Conservation (phyloP, 352 stramenopile species). For the Lagenidium giganteum region DNA sequence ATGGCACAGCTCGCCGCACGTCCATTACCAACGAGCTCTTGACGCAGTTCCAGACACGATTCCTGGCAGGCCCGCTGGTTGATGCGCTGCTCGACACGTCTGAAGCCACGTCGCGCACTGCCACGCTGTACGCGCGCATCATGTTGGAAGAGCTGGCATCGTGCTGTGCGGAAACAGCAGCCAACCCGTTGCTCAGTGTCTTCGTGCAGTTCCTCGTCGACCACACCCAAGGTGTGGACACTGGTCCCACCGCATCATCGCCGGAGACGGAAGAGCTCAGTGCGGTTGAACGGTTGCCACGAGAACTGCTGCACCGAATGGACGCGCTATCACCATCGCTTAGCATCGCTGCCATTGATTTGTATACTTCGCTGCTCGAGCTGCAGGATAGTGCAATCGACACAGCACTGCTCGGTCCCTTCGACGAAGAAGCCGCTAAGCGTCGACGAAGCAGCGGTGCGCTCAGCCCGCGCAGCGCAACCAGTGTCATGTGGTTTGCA, state of each 20-base stretch:
- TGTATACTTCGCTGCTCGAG: conserved; percentile 57
- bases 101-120: conserved; percentile 43
- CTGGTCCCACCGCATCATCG: neutral
- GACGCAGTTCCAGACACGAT: conserved; percentile 55
- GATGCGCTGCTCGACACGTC: conserved; percentile 59
- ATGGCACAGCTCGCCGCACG: conserved; percentile 25
- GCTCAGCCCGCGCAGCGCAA: no score
- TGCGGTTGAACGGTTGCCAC: conserved; percentile 30
- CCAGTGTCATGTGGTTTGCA: conserved; percentile 60
- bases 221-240: neutral
- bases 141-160: conserved; percentile 63
- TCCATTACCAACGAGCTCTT: conserved; percentile 69
- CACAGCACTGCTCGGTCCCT: conserved; percentile 32
- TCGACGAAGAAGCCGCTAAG: no score
- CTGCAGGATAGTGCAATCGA: conserved; percentile 49
- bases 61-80: conserved; percentile 50
- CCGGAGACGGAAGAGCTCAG: neutral
- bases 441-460: no score
- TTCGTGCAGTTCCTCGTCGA: conserved; percentile 70
- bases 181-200: conserved; percentile 61
- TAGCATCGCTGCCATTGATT: conserved; percentile 66
- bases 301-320: conserved; percentile 55
- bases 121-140: conserved; percentile 59
- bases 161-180: conserved; percentile 44
- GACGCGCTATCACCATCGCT: conserved; percentile 59